Percentiles rank a stretch among this genome's conserved stretches.
These are phyloP conservation scores for Aspergillus sp. DNA, from an alignment of 2,329 filamentous ascomycete species.

Conservation along the genomic window DNA sequence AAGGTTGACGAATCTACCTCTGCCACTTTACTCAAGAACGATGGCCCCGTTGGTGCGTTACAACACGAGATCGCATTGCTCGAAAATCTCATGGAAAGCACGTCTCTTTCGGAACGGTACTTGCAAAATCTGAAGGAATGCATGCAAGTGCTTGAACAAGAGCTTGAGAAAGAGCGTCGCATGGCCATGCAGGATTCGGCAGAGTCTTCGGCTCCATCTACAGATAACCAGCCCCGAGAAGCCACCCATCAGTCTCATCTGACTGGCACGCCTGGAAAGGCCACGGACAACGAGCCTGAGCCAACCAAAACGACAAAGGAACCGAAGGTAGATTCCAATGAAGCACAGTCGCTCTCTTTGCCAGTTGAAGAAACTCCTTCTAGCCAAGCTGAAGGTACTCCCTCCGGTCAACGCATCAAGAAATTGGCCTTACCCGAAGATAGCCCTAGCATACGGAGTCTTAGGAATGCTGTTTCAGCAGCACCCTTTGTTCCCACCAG, in stretches of 20 bases:
- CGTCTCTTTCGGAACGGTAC: constrained; percentile 6
- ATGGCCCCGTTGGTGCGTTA: constrained; percentile 1
- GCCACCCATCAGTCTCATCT: background rate
- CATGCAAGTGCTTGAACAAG: constrained; percentile 9
- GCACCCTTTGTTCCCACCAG: constrained; percentile 7
- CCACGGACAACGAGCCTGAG: background rate
- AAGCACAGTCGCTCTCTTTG: no score
- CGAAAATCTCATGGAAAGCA: constrained; percentile 12
- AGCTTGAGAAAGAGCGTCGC: no score
- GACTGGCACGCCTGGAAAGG: background rate
- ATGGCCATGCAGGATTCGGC: no score
- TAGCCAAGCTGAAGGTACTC: background rate
- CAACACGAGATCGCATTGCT: constrained; percentile 15
- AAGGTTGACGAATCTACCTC: background rate
- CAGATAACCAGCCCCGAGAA: background rate
- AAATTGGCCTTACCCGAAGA: background rate
- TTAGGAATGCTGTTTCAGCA: constrained; percentile 8
- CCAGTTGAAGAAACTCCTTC: background rate
- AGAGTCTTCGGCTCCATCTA: no score
- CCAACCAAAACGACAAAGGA: background rate
- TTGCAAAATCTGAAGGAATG: constrained; percentile 9
- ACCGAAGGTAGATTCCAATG: no score
- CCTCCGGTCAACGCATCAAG: background rate
- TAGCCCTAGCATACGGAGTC: constrained; percentile 1
- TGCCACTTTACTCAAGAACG: background rate